Conservation (phyloP, 768 basidiomycete genomes). For the Xerocomus brunneocitrinus region DNA sequence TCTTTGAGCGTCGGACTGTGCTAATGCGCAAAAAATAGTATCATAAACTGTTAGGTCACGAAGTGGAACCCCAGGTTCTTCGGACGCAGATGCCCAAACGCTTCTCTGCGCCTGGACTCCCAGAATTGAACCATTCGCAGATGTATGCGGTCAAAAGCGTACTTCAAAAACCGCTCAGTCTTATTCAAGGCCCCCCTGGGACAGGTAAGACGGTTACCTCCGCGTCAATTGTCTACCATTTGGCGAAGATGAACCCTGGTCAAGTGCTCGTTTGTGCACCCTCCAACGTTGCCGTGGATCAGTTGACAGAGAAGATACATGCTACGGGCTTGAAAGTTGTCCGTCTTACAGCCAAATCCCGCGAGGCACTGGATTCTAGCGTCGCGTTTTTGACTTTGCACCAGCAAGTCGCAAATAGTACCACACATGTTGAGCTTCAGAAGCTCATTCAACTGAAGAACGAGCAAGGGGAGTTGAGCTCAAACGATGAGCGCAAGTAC, state of each 20-base stretch:
- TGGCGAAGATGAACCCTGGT: constrained; percentile 99
- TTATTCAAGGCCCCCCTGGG: constrained; percentile 98
- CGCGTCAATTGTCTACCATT: constrained; percentile 96
- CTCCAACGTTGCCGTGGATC: constrained; percentile 98
- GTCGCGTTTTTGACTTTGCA: constrained; percentile 92
- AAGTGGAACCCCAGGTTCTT: constrained; percentile 89
- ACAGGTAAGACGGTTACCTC: constrained; percentile 99
- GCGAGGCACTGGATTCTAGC: constrained; percentile 96
- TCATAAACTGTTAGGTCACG: constrained; percentile 97
- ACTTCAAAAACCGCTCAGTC: constrained; percentile 92
- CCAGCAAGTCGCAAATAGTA: constrained; percentile 95
- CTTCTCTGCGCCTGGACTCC: constrained; percentile 95
- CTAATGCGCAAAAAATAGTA: constrained; percentile 52
- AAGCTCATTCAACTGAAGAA: constrained; percentile 98
- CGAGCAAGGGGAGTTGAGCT: constrained; percentile 95
- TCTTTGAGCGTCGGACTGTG: neutral
- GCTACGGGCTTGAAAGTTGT: constrained; percentile 98
- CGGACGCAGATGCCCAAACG: constrained; percentile 94
- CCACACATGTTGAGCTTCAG: constrained; percentile 93
- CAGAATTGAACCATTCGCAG: constrained; percentile 98
- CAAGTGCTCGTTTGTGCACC: constrained; percentile 99
- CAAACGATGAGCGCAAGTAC: constrained; percentile 96
- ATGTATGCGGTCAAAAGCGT: constrained; percentile 99
- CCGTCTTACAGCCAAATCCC: constrained; percentile 94
- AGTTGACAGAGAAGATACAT: constrained; percentile 98